Evolutionary conservation across 31 red algal genomes (phyloP).

Genomic region (Bonnemaisonia californica): DNA sequence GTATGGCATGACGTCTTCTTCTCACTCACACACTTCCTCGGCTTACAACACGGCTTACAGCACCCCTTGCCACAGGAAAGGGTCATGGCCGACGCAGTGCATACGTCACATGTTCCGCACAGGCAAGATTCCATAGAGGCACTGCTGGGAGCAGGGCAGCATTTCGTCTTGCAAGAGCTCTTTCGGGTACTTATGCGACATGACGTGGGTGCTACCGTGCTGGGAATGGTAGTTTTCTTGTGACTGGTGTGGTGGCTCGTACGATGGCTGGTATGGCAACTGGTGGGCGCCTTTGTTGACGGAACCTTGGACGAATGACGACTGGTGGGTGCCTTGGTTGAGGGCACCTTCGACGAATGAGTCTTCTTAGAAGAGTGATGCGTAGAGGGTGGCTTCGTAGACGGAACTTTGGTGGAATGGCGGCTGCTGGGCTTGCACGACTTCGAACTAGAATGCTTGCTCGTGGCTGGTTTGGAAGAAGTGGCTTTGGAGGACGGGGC

Average conservation of each 20-base stretch:
- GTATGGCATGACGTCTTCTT: slow-evolving; percentile 8
- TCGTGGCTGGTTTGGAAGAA: too few relatives aligned
- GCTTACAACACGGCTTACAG: neutral
- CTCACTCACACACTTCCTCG: neutral
- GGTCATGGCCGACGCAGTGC: neutral
- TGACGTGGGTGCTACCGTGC: neutral
- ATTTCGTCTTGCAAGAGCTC: slow-evolving; percentile 22
- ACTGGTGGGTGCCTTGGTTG: slow-evolving; percentile 21
- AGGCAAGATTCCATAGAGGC: neutral
- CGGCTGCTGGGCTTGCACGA: slow-evolving; percentile 12
- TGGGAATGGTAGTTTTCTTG: neutral
- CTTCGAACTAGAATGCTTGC: slow-evolving; percentile 3
- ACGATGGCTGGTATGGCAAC: slow-evolving; percentile 1
- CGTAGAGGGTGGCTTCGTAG: slow-evolving; percentile 43
- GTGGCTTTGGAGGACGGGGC: too few relatives aligned
- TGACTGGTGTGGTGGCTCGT: slow-evolving; percentile 2
- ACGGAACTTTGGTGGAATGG: slow-evolving; percentile 35
- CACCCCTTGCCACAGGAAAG: slow-evolving; percentile 4
- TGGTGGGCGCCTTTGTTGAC: slow-evolving; percentile 25
- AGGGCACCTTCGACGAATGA: slow-evolving; percentile 5
- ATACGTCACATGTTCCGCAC: neutral
- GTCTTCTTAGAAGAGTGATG: slow-evolving; percentile 21
- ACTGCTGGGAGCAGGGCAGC: neutral
- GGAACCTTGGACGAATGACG: slow-evolving; percentile 9
- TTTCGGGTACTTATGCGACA: neutral